Percentiles rank a stretch among this genome's conserved stretches.
Evolutionary conservation across 345 rosid genomes (phyloP).

Genomic region (Bretschneidera sinensis): DNA sequence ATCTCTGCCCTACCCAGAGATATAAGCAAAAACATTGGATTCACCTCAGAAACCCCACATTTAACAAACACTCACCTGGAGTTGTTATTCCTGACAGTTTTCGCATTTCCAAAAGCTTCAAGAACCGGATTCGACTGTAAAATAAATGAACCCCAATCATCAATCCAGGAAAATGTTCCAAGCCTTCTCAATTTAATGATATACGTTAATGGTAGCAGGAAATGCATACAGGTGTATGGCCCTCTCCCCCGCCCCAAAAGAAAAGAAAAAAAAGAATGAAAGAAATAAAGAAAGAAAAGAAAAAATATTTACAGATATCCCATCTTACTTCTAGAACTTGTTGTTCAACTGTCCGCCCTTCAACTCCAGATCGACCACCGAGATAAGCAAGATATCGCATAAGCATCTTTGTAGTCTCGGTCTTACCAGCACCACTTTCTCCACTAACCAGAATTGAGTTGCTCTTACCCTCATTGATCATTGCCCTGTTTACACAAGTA

Average conservation of each 20-base stretch:
- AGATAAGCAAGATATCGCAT: conserved; percentile 98
- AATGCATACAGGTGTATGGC: conserved; percentile 1
- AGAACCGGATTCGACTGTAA: conserved; percentile 99
- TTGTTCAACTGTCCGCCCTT: conserved; percentile 99
- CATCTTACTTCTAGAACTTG: conserved; percentile 95
- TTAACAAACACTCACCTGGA: conserved; percentile 59
- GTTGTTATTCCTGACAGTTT: conserved; percentile 97
- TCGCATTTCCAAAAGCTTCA: conserved; percentile 99
- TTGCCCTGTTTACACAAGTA: conserved; percentile 55
- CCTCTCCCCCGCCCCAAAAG: not conserved
- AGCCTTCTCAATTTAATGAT: conserved; percentile 3
- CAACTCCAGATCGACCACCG: conserved; percentile 99
- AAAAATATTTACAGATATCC: conserved; percentile 6
- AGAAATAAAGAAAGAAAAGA: not conserved
- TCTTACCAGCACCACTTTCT: conserved; percentile 99
- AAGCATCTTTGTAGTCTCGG: conserved; percentile 99
- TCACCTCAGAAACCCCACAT: conserved; percentile 7
- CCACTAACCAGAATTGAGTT: conserved; percentile 99
- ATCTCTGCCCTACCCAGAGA: not conserved
- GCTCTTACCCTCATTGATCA: conserved; percentile 98
- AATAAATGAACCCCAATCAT: conserved; percentile 23
- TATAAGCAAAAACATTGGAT: conserved; percentile 10
- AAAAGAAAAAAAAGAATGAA: not conserved
- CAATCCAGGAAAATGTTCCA: conserved; percentile 21
- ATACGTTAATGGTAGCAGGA: conserved; percentile 6